Base-by-base conservation (phyloP, 2,329 filamentous ascomycete species). In the Fusarium anthophilum region DNA sequence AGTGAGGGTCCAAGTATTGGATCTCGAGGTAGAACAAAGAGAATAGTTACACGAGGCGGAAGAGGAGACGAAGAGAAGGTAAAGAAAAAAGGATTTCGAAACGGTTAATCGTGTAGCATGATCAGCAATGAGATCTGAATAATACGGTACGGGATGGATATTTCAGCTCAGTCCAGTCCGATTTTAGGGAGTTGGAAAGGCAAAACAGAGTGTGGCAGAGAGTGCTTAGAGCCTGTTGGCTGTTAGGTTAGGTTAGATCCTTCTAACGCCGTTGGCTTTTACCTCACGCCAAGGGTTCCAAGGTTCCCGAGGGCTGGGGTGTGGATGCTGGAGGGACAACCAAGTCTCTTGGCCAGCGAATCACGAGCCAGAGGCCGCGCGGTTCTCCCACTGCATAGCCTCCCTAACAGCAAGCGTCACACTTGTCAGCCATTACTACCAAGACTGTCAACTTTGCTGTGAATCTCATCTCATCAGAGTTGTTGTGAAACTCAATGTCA, bases 191-290 rank as follows among this genome's bases (percentile, higher is more conserved):
- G 41, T 55, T 38, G 30, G 39, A 35, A 45, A 67, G 54, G 44
- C 51, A 63, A 73, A 73, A 66, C 66, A 67, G 63, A 65, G 47
- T 74, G 71, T 74, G 71, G 72, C 68, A 63, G 71, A 74, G 66
- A 54, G 70, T 55, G 51, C 51, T 30, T 30, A 43, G 24, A 55
- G 51, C 37, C 51, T 55, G 51, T 28, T 55, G 11, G 37, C n/a
- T 37, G 30, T 53, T 26, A 20, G 17, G 30, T 37, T 44, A 37
- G 39, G 55, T 58, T 41, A 70, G 39, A 47, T 58, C 37, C 39
- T 41, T 63, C 41, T 47, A 62, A 66, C 67, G 47, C 50, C 54
- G 61, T 39, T 44, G 37, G 41, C 32, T 47, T 43, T 26, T 37
- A 22, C 37, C 55, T 62, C 32, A 38, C n/a, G 71, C 71, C 71